Evolutionary conservation across 2,329 filamentous ascomycete genomes (phyloP), one percentile per base, ranked within the genome.

Genomic region (Pestalotiopsis sp.): DNA sequence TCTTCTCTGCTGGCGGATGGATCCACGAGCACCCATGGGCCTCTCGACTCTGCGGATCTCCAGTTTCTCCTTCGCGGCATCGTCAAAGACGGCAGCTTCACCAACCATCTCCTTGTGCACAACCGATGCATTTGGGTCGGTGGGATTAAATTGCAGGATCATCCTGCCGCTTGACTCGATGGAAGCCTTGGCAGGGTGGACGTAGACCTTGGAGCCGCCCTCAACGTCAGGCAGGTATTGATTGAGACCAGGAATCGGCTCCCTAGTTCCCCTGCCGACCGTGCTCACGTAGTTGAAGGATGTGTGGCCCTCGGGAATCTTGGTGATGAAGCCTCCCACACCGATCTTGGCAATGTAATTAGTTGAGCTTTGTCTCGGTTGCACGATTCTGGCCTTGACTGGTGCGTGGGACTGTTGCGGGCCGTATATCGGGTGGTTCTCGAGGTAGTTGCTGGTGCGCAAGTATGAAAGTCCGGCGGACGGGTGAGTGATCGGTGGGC

Each of bases 391-490:
- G 17, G 84, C 83, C 73, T 84, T 75, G n/a, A 86, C 80, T 4
- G 87, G 84, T 4, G 83, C 73, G 70, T 84, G 84, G 31, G 81
- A 72, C 66, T 76, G 80, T 75, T 90, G 89, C 11, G 89, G 89
- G 2, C 89, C 89, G 73, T 90, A 90, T 25, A 89, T 73, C 2
- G 89, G 85, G 75, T 91, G 88, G 77, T 90, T 90, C 69, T 88
- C 84, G 73, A 87, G 78, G 77, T 82, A 87, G 52, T 84, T 82
- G 49, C 78, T 78, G 1, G 87, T 89, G 66, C 89, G 86, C 68
- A 90, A 80, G 78, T 91, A 91, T 67, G 88, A 89, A 66, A 91
- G 81, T 69, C 89, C 89, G 39, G 86, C 89, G 14, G 89, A 91
- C 4, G 89, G 89, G 72, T 91, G 89, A 23, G 86, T 89, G 7